Conservation (phyloP, 129 eudicot genomes). For the Solidago caesia region DNA sequence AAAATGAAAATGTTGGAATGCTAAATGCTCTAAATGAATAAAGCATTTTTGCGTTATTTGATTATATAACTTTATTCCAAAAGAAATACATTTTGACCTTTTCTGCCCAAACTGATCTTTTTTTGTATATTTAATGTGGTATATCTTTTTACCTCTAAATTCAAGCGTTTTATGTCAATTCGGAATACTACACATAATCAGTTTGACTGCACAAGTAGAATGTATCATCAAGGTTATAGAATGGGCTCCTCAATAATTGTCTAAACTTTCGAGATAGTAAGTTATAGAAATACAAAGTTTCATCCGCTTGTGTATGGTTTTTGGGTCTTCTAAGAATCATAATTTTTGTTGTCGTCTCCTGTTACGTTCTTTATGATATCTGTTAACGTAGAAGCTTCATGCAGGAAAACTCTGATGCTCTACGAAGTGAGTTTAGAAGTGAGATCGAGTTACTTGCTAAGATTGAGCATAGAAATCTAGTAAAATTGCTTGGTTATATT, state of each 20-base stretch:
- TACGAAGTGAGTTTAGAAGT: conserved; percentile 69
- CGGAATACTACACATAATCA: not conserved
- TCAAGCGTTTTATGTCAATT: not conserved
- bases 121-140: not conserved
- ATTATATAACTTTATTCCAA: not conserved
- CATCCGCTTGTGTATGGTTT: not conserved
- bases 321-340: not conserved
- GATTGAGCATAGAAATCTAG: conserved; percentile 85
- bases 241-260: not conserved
- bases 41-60: not conserved
- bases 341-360: not conserved
- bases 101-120: not conserved
- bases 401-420: conserved; percentile 69
- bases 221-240: not conserved
- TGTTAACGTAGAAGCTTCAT: conserved; percentile 10
- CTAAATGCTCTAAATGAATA: too few relatives aligned
- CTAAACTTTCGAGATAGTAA: not conserved
- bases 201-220: not conserved
- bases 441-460: conserved; percentile 90
- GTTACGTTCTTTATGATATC: not conserved
- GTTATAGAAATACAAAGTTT: not conserved
- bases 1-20: too few relatives aligned
- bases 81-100: conserved; percentile 12
- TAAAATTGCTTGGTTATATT: conserved; percentile 80
- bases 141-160: not conserved